Conservation (phyloP, 306 rosid genomes). For the Canavalia gladiata region DNA sequence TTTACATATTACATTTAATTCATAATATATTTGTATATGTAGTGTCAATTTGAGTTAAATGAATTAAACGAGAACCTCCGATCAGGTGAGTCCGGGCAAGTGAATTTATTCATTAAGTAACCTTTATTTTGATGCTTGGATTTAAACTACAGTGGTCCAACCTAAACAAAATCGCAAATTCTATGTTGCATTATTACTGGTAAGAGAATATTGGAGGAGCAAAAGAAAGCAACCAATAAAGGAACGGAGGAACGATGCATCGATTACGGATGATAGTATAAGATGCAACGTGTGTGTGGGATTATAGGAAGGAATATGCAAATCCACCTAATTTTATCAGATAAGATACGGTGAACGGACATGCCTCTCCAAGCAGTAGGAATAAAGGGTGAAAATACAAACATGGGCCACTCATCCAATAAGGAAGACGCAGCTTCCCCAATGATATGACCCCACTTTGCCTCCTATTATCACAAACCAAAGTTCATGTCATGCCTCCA, state of each 20-base stretch:
- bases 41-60: background rate
- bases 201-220: background rate
- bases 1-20: too few species aligned
- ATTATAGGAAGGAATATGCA: background rate
- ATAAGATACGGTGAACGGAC: background rate
- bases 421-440: constrained; percentile 44
- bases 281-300: too few species aligned
- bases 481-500: background rate
- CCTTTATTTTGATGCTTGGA: background rate
- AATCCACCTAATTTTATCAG: constrained; percentile 13
- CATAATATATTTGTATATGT: too few species aligned
- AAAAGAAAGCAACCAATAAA: constrained; percentile 11
- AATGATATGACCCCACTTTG: constrained; percentile 43
- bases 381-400: constrained; percentile 35
- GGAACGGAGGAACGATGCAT: background rate
- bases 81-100: background rate
- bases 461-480: constrained; percentile 7
- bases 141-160: background rate
- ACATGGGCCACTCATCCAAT: constrained; percentile 42
- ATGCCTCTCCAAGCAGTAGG: background rate
- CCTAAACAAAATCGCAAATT: background rate
- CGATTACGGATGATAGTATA: background rate
- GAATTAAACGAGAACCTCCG: background rate
- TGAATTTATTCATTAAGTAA: background rate
- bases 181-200: background rate